Percentiles rank a stretch among this genome's conserved stretches.
Conservation (phyloP, 2,329 filamentous ascomycete genomes). For the Zalaria sp. region DNA sequence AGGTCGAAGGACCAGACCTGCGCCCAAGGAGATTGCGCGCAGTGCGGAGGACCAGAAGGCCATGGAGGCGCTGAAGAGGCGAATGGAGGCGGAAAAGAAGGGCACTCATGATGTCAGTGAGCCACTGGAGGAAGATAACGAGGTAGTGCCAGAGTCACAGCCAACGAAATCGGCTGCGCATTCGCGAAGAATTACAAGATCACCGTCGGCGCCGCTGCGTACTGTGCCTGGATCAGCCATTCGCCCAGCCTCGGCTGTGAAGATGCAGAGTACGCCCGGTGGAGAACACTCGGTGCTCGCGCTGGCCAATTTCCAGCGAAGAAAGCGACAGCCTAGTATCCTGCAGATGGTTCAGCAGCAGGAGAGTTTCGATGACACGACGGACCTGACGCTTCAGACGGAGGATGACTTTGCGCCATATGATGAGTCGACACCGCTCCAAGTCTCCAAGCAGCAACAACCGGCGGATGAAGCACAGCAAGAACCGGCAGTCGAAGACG, state of each 20-base stretch:
- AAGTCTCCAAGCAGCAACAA: conserved; percentile 28
- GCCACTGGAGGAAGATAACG: background rate
- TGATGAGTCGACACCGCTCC: conserved; percentile 53
- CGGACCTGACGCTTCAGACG: conserved; percentile 10
- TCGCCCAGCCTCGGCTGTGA: conserved; percentile 28
- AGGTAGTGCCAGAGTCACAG: background rate
- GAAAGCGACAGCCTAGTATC: conserved; percentile 34
- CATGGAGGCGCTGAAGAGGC: conserved; percentile 17
- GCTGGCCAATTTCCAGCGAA: conserved; percentile 36
- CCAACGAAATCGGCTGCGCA: conserved; percentile 6
- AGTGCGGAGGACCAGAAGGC: conserved; percentile 14
- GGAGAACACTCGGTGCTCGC: conserved; percentile 32
- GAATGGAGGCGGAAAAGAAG: conserved; percentile 10
- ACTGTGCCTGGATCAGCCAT: conserved; percentile 9
- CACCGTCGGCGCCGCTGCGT: conserved; percentile 17
- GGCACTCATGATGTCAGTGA: background rate
- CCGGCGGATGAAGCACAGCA: conserved; percentile 6
- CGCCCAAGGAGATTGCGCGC: conserved; percentile 8
- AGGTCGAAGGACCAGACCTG: conserved; percentile 2
- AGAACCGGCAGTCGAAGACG: background rate
- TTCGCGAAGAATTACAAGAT: conserved; percentile 8
- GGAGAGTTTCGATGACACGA: conserved; percentile 11
- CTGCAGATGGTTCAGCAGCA: conserved; percentile 33
- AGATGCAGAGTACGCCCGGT: conserved; percentile 27
- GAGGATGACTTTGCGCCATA: conserved; percentile 41